Conservation (phyloP, 2,329 filamentous ascomycete species). For the Exophiala calicioides region DNA sequence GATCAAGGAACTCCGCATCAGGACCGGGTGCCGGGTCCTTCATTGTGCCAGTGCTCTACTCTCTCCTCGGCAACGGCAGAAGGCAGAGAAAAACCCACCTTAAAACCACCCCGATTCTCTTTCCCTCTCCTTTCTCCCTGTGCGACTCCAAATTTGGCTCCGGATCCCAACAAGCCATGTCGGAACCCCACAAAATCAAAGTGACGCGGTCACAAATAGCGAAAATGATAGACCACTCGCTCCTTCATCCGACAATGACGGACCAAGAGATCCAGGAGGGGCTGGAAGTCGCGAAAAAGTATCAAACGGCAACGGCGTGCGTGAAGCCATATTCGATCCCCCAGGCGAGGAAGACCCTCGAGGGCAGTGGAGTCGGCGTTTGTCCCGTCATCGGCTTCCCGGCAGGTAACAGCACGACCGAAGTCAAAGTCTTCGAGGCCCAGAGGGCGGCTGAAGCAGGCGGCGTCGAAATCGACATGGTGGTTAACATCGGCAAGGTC, state of each 20-base stretch:
- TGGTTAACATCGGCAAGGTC: slow-evolving; percentile 62
- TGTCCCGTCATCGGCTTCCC: slow-evolving; percentile 65
- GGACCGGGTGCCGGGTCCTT: too few relatives aligned
- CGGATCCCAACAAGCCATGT: slow-evolving; percentile 8
- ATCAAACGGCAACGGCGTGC: slow-evolving; percentile 58
- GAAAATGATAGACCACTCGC: slow-evolving; percentile 62
- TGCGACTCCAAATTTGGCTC: too few relatives aligned
- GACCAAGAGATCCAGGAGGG: slow-evolving; percentile 55
- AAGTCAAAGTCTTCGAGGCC: slow-evolving; percentile 58
- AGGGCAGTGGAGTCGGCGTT: slow-evolving; percentile 51
- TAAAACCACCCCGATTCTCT: too few relatives aligned
- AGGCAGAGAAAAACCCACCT: too few relatives aligned
- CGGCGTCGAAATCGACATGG: slow-evolving; percentile 61
- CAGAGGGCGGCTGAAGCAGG: slow-evolving; percentile 50
- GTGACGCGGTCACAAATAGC: slow-evolving; percentile 52
- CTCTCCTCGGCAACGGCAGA: too few relatives aligned
- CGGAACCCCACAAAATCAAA: slow-evolving; percentile 32
- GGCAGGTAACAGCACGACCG: slow-evolving; percentile 58
- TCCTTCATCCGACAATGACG: slow-evolving; percentile 63
- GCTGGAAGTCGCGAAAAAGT: slow-evolving; percentile 49
- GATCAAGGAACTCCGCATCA: too few relatives aligned
- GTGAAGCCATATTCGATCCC: slow-evolving; percentile 60
- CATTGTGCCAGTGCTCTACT: too few relatives aligned
- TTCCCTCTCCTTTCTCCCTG: too few relatives aligned
- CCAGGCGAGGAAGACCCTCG: slow-evolving; percentile 50